Evolutionary conservation across 768 basidiomycete species (phyloP), one percentile per base, ranked within the genome.

Genomic region (Auriscalpium orientale): DNA sequence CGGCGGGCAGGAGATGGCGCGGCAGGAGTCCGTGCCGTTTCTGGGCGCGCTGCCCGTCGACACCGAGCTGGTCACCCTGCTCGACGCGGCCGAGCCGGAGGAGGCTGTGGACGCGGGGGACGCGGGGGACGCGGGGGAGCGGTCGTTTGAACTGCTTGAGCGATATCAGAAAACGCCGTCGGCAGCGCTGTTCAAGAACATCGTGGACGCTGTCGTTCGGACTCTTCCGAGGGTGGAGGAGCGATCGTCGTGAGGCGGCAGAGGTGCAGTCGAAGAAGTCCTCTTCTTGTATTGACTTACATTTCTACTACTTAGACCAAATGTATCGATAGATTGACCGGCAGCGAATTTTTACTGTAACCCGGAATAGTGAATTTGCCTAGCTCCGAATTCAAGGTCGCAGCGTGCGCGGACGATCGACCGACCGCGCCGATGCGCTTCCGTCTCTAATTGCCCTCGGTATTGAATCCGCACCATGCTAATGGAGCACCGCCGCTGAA

Each of bases 1-100:
- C 15, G 97, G 97, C 2, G 97, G 95, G 1, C 83, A 87, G 70
- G 88, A 85, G 65, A 85, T 94, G 87, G 93, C 91, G 4, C 75
- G 77, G 58, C 79, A 78, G 51, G 90, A 95, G 64, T 79, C 76
- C 1, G 64, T 98, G 38, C 68, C 66, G 49, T 97, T 94, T 67
- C 75, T 99, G 54, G 97, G 97, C 11, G 80, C 88, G 45, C 75
- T 99, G 40, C 97, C 97, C 7, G 87, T 99, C 43, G 97, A 98
- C 74, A 87, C 90, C 0, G 91, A 91, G 62, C 80, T 99, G 35
- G 93, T 94, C 45, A 80, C 81, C 20, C 68, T 98, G 53, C 71
- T 99, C 59, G 95, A 98, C 64, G 85, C 81, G 4, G 83, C 79
- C 38, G 75, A 73, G 53, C 54, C 68, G 28, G 63, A 61, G 34